Evolutionary conservation across 1,139 yeast genomes (phyloP), one percentile per base, ranked within the genome.

Genomic region (Blastobotrys indianensis): DNA sequence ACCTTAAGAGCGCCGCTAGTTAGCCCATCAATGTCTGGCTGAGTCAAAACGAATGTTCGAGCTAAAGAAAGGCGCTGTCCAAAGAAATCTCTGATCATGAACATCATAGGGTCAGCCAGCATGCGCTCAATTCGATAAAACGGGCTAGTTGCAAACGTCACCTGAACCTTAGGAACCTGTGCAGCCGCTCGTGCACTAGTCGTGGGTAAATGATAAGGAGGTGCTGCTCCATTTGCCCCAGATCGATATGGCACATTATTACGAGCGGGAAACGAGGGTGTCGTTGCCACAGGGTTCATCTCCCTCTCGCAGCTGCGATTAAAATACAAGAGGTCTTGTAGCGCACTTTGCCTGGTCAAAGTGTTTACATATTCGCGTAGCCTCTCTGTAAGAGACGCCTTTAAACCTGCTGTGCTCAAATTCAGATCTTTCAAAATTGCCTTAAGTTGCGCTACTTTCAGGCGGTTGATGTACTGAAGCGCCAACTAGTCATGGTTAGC

Each of bases 371-470:
- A 55, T 16, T 43, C 50, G 9, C 39, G 34, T 5, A 67, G 47
- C 5, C 70, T 57, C 28, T 55, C 54, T 45, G 57, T 60, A 16
- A 65, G 59, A 28, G 48, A 57, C 15, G 55, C 54, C 49, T 67
- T 67, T 12, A 60, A 51, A 11, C 72, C 72, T 5, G 57, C 47
- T 16, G 50, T 37, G 5, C 58, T 39, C 35, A 63, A 49, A 7
- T 51, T 43, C 6, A 56, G 45, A n/a, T 39, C 44, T 20, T 56
- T 48, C 9, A 64, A 57, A n/a, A 64, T 52, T 9, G 33, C 35
- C 42, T 62, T 63, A 32, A 67, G 62, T 39, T 59, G 58, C 11
- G 55, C 47, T 10, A 67, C 63, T 25, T 46, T 46, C 8, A 44
- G 42, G 28, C 20, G 8, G 30, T 31, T 15, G 23, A 42, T 42